Percentiles rank a stretch among this genome's conserved stretches.
Conservation (phyloP, 176 grass and related monocot species). For the Zea luxurians region DNA sequence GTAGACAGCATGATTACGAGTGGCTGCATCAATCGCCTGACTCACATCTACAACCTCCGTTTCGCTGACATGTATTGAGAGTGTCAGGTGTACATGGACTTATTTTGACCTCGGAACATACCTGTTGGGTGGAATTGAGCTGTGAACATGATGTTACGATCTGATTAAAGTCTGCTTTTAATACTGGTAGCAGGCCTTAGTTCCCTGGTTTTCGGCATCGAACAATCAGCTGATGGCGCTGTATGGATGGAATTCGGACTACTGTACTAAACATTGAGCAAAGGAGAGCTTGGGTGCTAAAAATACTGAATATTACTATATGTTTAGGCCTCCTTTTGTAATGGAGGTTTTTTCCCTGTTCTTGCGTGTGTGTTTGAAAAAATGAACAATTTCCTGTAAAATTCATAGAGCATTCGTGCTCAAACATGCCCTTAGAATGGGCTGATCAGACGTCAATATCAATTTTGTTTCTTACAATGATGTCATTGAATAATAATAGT, state of each 20-base stretch:
- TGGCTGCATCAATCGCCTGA: conserved; percentile 16
- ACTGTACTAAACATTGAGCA: background rate
- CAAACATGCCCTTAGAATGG: background rate
- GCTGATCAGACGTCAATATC: background rate
- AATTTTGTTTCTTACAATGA: background rate
- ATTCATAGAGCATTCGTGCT: too few species aligned
- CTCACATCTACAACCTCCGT: conserved; percentile 33
- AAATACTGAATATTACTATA: background rate
- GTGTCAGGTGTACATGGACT: background rate
- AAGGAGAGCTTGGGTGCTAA: background rate
- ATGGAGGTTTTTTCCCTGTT: too few species aligned
- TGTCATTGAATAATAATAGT: background rate
- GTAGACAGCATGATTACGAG: conserved; percentile 32
- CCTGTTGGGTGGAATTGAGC: background rate
- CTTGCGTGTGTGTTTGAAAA: too few species aligned
- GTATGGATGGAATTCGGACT: background rate
- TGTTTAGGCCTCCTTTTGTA: background rate
- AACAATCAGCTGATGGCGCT: background rate
- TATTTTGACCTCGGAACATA: background rate
- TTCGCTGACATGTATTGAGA: conserved; percentile 27
- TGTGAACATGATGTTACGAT: background rate
- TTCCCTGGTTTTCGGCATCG: background rate
- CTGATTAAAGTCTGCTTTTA: background rate
- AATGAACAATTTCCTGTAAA: too few species aligned
- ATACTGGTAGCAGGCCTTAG: background rate